Evolutionary conservation across 2,329 filamentous ascomycete genomes (phyloP), one percentile per base, ranked within the genome.

Genomic region (Verticillium nubilum): DNA sequence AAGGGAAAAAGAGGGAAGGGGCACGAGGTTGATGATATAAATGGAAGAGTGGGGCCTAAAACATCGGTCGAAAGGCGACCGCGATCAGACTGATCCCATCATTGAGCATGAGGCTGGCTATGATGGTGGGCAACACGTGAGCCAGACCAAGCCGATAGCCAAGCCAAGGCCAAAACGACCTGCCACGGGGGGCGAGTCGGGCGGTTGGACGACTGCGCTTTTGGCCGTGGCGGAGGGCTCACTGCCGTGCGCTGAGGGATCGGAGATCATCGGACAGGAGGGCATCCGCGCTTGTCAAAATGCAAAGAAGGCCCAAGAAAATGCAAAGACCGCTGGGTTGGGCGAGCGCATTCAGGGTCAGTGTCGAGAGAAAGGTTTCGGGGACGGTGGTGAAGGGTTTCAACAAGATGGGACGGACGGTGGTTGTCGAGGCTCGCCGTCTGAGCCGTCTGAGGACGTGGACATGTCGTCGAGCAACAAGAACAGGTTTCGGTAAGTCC

Each of bases 11-110:
- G 23, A 33, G 33, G 29, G 31, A 26, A 47, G 37, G 54, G 54
- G 42, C 33, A 35, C 15, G 33, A 26, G 33, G 28, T 13, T 26
- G 54, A 37, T 56, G 54, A 56, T 56, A 56, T 56, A 56, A 54
- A 54, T 37, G 33, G 54, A 56, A 56, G 25, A 31, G 54, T 37
- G 33, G 54, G n/a, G 33, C 54, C 15, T 17, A 23, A 56, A 37
- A 56, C 31, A 56, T 56, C 54, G 19, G 54, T 56, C 54, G 54
- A 56, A 35, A 56, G 42, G 54, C 19, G 29, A n/a, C 15, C 23
- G 54, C 54, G 54, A 56, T 56, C 54, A 56, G 54, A 56, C 54
- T n/a, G 28, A 47, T 25, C n/a, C 33, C 54, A 56, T 56, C 37
- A 56, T 26, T 33, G 23, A 31, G 13, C 33, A 47, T 47, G 54